phyloP scores from a whole-genome alignment of 2,329 filamentous ascomycete genomes.

The Colletotrichum trifolii region DNA sequence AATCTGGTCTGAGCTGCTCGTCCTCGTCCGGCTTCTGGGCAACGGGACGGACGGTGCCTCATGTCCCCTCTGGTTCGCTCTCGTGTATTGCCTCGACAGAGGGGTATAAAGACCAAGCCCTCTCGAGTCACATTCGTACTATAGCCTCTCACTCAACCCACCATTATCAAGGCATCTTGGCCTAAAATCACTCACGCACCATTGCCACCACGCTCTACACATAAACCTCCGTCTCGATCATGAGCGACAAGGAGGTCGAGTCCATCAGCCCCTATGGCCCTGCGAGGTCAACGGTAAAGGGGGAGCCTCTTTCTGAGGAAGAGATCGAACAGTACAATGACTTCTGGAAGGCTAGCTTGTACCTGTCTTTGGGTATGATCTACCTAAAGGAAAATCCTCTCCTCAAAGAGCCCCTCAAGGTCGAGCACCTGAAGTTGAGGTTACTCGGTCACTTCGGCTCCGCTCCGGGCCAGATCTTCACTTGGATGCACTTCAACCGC shows the following conservation, averaged over 20 bases:
- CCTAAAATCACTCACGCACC: slow-evolving; percentile 15
- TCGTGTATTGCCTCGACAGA: slow-evolving; percentile 1
- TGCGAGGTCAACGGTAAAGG: slow-evolving; percentile 73
- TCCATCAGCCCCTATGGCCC: slow-evolving; percentile 73
- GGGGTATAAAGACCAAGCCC: slow-evolving; percentile 29
- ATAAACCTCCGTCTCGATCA: slow-evolving; percentile 23
- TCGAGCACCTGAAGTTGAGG: slow-evolving; percentile 78
- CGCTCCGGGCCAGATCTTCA: slow-evolving; percentile 83
- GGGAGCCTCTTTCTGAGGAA: slow-evolving; percentile 70
- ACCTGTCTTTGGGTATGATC: slow-evolving; percentile 83
- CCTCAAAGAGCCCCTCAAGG: slow-evolving; percentile 74
- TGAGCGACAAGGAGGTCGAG: slow-evolving; percentile 52
- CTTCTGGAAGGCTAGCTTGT: slow-evolving; percentile 80
- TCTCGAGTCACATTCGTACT: slow-evolving; percentile 1
- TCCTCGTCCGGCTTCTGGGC: slow-evolving; percentile 12
- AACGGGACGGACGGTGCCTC: background rate
- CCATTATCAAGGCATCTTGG: slow-evolving; percentile 42
- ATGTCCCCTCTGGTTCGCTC: background rate
- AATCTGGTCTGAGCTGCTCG: slow-evolving; percentile 11
- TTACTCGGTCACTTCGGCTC: slow-evolving; percentile 84
- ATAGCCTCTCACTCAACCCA: slow-evolving; percentile 6
- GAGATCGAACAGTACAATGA: slow-evolving; percentile 76
- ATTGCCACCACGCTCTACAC: slow-evolving; percentile 6
- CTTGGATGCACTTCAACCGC: slow-evolving; percentile 85
- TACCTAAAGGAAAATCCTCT: slow-evolving; percentile 81